These are phyloP conservation scores for Immersiporthe knoxdaviesiana DNA, from an alignment of 2,329 filamentous ascomycete genomes.

Conservation along the genomic window DNA sequence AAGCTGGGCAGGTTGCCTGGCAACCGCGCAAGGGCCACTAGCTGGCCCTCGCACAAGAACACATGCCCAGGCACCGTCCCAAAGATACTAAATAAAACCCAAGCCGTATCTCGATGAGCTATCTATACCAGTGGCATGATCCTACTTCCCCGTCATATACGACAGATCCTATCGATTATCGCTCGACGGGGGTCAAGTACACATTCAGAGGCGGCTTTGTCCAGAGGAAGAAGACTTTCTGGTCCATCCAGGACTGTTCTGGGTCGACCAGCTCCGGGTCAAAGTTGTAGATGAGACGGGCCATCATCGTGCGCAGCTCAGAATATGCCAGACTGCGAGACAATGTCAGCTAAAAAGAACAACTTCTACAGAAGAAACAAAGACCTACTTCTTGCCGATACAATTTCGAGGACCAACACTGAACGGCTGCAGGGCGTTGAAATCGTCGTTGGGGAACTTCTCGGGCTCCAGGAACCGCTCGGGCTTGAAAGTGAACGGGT, in stretches of 20 bases:
- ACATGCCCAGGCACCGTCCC: neutral
- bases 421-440: constrained; percentile 51
- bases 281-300: constrained; percentile 53
- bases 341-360: neutral
- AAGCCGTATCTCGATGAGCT: neutral
- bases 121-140: neutral
- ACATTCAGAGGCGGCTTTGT: constrained; percentile 43
- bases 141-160: neutral
- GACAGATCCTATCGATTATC: neutral
- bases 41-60: no score
- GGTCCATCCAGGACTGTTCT: constrained; percentile 44
- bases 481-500: constrained; percentile 50
- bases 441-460: constrained; percentile 46
- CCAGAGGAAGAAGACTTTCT: constrained; percentile 47
- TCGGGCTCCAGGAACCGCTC: constrained; percentile 50
- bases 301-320: constrained; percentile 54
- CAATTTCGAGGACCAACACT: constrained; percentile 53
- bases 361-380: no score
- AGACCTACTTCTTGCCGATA: constrained; percentile 54
- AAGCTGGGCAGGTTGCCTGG: no score
- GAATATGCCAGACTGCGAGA: constrained; percentile 49
- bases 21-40: no score
- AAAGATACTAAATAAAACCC: neutral
- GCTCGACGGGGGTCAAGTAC: constrained; percentile 39
- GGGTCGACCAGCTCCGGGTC: constrained; percentile 47